Evolutionary conservation across 2,329 filamentous ascomycete species (phyloP).

Genomic region (Colletotrichum plurivorum): DNA sequence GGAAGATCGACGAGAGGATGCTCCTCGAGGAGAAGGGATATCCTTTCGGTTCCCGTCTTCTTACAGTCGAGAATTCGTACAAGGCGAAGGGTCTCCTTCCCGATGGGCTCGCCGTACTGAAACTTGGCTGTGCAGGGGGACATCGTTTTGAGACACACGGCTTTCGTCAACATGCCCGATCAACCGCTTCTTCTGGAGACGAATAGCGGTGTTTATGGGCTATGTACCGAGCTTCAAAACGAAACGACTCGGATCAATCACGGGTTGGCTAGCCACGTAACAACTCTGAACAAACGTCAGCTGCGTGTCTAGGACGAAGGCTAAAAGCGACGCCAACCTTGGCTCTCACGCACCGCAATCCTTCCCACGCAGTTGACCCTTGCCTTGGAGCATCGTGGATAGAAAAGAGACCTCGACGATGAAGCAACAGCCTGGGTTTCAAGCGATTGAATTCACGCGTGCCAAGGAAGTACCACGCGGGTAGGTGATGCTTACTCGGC

Average conservation of each 20-base stretch:
- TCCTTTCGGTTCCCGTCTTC: neutral
- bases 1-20: constrained; percentile 19
- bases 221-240: neutral
- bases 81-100: constrained; percentile 19
- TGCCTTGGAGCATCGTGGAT: neutral
- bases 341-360: constrained; percentile 29
- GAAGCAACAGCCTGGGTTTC: no score
- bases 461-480: no score
- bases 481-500: no score
- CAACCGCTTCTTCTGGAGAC: neutral
- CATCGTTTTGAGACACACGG: neutral
- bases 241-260: neutral
- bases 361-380: neutral
- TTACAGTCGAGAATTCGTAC: constrained; percentile 11
- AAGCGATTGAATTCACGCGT: no score
- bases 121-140: constrained; percentile 2
- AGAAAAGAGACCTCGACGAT: neutral
- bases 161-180: neutral
- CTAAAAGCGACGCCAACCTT: constrained; percentile 26
- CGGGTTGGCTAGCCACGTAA: constrained; percentile 17
- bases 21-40: constrained; percentile 22
- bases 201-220: neutral
- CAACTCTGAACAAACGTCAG: constrained; percentile 20
- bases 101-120: constrained; percentile 11
- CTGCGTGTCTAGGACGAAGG: constrained; percentile 17